Conservation (phyloP, 805 yeast species). For the Kodamaea nitidulidarum region DNA sequence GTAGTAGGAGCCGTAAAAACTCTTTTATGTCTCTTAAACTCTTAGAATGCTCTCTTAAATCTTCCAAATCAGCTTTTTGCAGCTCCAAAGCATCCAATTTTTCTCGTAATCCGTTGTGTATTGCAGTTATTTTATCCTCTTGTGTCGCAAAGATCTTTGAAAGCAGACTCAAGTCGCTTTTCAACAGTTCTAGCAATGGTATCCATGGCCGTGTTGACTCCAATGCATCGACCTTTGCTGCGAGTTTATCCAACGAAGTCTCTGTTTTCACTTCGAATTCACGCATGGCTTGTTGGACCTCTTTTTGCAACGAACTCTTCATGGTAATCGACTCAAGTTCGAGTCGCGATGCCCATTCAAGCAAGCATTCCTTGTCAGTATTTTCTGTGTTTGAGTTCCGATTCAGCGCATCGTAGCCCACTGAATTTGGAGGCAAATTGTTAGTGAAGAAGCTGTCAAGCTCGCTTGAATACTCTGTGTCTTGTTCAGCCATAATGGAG, state of each 20-base stretch:
- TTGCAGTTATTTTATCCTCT: no score
- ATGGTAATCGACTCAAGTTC: slow-evolving; percentile 28
- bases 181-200: no score
- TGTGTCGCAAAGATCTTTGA: no score
- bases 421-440: slow-evolving; percentile 4
- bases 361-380: slow-evolving; percentile 11
- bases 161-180: no score
- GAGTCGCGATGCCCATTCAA: slow-evolving; percentile 28
- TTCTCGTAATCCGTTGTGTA: neutral
- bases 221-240: slow-evolving; percentile 1
- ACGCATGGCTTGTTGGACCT: neutral
- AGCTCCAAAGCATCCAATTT: neutral
- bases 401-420: neutral
- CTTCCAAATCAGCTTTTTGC: neutral
- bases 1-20: slow-evolving; percentile 16
- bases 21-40: slow-evolving; percentile 14
- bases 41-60: neutral
- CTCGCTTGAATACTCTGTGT: slow-evolving; percentile 22
- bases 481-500: slow-evolving; percentile 7
- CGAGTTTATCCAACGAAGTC: neutral
- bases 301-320: slow-evolving; percentile 14
- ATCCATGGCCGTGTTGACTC: neutral
- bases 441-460: slow-evolving; percentile 11
- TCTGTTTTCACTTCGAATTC: neutral
- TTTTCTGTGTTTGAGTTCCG: neutral